Base-by-base conservation (phyloP, 2,329 filamentous ascomycete species). In the Ophiobolus disseminans region DNA sequence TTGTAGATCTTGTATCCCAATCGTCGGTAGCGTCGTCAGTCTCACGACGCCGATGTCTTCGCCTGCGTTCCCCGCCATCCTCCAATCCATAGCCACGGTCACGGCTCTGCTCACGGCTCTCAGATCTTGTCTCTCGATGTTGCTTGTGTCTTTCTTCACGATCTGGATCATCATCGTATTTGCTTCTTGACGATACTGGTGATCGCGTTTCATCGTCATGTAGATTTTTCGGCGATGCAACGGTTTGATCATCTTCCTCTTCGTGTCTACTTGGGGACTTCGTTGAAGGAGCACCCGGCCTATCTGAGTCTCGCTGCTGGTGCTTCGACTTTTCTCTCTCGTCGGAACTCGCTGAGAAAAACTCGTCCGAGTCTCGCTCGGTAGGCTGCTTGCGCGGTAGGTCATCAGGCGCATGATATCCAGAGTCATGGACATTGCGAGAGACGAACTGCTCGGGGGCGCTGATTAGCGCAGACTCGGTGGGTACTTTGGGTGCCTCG, bases 1-100 rank as follows among this genome's bases (percentile, higher is more conserved):
- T 53, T 0, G 74, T 67, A 10, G 76, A 78, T 36, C 69, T 66
- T 1, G 71, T 62, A 40, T 77, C 75, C 47, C 73, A 73, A 39
- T 74, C 70, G 32, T 76, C 74, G 10, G 64, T 57, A 30, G 64
- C 50, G 39, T 73, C 70, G 16, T 69, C 68, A 46, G 68, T 62
- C n/a, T 57, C 60, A 32, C 66, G 52, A 20, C 73, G 70, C 16
- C 71, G 68, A 44, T 73, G 70, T 36, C 68, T 65, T 35, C 62
- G 65, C 42, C 59, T 70, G 22, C 57, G 57, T 25, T 72, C 68
- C 10, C 50, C 56, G 11, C 58, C 66, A 19, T 69, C 63, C 14
- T 67, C 63, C 13, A 71, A 60, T 5, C 59, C 64, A 32, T 72
- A 71, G 19, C 62, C 59, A 19, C 65, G 58, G 9, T 76, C 73